Evolutionary conservation across 805 yeast genomes (phyloP).

Genomic region (Limtongozyma cylindracea): DNA sequence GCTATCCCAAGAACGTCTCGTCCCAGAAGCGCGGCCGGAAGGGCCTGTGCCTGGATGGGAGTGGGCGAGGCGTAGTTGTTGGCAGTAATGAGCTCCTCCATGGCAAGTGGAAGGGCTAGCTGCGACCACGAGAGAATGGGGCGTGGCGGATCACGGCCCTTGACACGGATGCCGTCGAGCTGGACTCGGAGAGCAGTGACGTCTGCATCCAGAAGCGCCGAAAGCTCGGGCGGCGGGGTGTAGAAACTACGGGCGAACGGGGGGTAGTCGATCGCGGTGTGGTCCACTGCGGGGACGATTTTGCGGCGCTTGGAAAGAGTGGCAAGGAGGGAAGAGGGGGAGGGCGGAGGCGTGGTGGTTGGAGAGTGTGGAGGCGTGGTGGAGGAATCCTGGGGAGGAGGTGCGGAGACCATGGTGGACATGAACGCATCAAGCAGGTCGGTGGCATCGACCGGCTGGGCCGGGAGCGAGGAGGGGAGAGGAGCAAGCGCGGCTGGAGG

Average conservation of each 20-base stretch:
- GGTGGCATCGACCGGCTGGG: too few relatives aligned
- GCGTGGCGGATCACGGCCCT: slow-evolving; percentile 27
- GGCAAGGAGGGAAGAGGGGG: too few relatives aligned
- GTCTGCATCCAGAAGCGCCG: slow-evolving; percentile 22
- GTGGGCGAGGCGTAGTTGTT: too few relatives aligned
- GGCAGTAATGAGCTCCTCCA: too few relatives aligned
- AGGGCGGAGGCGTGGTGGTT: too few relatives aligned
- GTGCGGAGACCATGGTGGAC: too few relatives aligned
- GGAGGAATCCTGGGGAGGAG: too few relatives aligned
- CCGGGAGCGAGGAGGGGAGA: too few relatives aligned
- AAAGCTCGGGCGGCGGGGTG: slow-evolving; percentile 27
- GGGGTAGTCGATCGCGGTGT: slow-evolving; percentile 12
- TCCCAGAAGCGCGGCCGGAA: slow-evolving; percentile 81
- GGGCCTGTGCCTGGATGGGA: slow-evolving; percentile 73
- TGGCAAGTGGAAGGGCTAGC: slow-evolving; percentile 58
- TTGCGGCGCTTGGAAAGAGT: too few relatives aligned
- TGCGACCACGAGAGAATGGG: slow-evolving; percentile 68
- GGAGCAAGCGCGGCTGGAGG: too few relatives aligned
- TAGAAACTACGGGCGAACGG: slow-evolving; percentile 41
- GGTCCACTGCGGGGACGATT: slow-evolving; percentile 24
- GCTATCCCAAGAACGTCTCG: slow-evolving; percentile 85
- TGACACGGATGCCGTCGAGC: slow-evolving; percentile 40
- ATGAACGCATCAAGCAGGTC: too few relatives aligned
- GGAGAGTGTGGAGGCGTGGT: too few relatives aligned
- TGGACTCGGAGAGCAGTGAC: slow-evolving; percentile 24